Base-by-base conservation (phyloP, 2,329 filamentous ascomycete species). In the Fusarium avenaceum region DNA sequence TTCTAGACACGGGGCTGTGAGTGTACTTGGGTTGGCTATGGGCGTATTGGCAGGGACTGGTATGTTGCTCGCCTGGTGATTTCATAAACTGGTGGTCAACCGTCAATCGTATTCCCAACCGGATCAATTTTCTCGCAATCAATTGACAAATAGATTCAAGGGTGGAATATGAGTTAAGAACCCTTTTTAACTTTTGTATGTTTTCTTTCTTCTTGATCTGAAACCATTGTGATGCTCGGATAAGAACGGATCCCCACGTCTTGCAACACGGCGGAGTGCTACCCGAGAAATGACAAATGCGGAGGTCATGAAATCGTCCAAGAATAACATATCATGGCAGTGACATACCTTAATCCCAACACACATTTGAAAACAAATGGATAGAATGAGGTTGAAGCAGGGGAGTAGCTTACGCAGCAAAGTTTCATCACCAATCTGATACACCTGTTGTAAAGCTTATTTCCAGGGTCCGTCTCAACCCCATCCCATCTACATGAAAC, bases 11-110 rank as follows among this genome's bases (percentile, higher is more conserved):
- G 38, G 39, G 4, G n/a, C 15, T 6, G 7, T 53, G 7, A 43
- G 53, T 24, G 20, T 65, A 2, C 5, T 67, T 19, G 59, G 48
- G 2, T 2, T 55, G 3, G 15, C 38, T 20, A 2, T 68, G 24
- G 59, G 64, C 2, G 14, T 68, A 7, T 3, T 67, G 9, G 45
- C 19, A 9, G 58, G 53, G 3, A 28, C 46, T 11, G 64, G 65
- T 3, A 55, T 60, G 45, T 22, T 67, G 30, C 6, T 65, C 8
- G 20, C 6, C 2, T 56, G 24, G 43, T 55, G 26, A 24, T n/a
- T 10, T 14, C 13, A 33, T 2, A 15, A 33, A 10, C 13, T 15
- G 7, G 1, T 14, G 30, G 30, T 15, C 13, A 11, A 5, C 1
- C 11, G 10, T 19, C 14, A 15, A 24, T 8, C 17, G n/a, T n/a